Conservation (phyloP, 345 rosid species). For the Eucalyptus melliodora region DNA sequence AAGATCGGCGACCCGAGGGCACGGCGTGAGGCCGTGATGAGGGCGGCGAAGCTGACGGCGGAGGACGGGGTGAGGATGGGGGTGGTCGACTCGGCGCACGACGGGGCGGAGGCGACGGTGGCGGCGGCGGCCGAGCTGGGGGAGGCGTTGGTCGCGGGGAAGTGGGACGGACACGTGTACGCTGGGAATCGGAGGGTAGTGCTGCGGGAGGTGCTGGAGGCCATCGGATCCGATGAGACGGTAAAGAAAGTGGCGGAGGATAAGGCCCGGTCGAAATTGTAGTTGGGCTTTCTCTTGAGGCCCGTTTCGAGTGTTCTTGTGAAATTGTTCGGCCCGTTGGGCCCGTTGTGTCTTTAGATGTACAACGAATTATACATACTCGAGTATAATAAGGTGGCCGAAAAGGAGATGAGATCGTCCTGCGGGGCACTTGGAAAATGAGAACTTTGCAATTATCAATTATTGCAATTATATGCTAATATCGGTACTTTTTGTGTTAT, state of each 20-base stretch:
- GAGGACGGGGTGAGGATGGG: slow-evolving; percentile 27
- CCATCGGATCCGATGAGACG: slow-evolving; percentile 2
- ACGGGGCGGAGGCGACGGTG: slow-evolving; percentile 27
- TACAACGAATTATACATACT: not conserved
- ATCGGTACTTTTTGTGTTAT: not conserved
- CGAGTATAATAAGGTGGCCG: not conserved
- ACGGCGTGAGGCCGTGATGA: slow-evolving; percentile 27
- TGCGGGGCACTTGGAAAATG: not conserved
- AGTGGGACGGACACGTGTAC: slow-evolving; percentile 41
- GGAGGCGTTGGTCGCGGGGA: slow-evolving; percentile 15
- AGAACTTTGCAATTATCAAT: not conserved
- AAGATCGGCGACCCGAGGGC: slow-evolving; percentile 28
- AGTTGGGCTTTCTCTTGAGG: not conserved
- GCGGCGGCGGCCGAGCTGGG: slow-evolving; percentile 34
- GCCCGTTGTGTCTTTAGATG: not conserved
- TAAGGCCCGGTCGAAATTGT: not conserved
- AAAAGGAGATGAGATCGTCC: not conserved
- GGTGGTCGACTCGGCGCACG: slow-evolving; percentile 32
- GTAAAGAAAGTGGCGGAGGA: not conserved
- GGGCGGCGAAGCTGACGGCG: slow-evolving; percentile 44
- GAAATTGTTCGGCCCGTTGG: not conserved
- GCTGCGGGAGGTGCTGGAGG: slow-evolving; percentile 6
- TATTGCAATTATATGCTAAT: not conserved
- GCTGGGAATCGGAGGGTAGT: slow-evolving; percentile 28
- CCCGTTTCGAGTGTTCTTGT: not conserved